phyloP scores from a whole-genome alignment of 176 grass and related monocot species.

The Paspalum notatum region DNA sequence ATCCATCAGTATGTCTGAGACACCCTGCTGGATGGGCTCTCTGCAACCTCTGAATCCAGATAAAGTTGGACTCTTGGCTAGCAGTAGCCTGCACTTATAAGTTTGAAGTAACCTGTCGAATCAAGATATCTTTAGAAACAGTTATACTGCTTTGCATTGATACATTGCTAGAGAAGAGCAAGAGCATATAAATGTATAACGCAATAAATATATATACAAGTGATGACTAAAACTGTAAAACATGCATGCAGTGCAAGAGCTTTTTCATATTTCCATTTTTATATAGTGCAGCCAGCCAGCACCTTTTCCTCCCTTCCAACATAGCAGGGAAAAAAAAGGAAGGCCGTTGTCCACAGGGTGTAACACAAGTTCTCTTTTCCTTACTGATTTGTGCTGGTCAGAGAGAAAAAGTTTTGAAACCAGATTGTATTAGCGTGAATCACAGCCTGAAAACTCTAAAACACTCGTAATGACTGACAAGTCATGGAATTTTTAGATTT shows the following conservation, averaged over 20 bases:
- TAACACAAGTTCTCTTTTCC: background rate
- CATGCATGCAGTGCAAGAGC: background rate
- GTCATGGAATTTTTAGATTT: background rate
- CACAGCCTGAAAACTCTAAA: background rate
- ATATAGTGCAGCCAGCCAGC: background rate
- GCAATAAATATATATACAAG: conserved; percentile 1
- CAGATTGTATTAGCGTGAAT: background rate
- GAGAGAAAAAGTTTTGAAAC: background rate
- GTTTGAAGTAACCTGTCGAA: conserved; percentile 4
- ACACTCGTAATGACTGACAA: background rate
- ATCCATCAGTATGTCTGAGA: conserved; percentile 44
- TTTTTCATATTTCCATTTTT: background rate
- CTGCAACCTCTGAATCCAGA: conserved; percentile 17
- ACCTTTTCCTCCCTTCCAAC: background rate
- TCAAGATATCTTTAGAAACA: background rate
- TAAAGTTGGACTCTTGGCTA: background rate
- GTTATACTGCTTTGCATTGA: background rate
- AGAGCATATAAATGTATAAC: conserved; percentile 7
- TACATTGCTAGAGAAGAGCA: conserved; percentile 17
- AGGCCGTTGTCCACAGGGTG: background rate
- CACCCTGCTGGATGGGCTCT: conserved; percentile 20
- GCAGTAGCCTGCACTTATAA: conserved; percentile 1
- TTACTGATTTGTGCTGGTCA: background rate
- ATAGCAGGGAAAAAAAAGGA: background rate
- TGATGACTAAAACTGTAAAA: background rate